Percentiles rank a stretch among this genome's conserved stretches.
Evolutionary conservation across 768 basidiomycete species (phyloP).

Genomic region (Leucosporidium yakuticum): DNA sequence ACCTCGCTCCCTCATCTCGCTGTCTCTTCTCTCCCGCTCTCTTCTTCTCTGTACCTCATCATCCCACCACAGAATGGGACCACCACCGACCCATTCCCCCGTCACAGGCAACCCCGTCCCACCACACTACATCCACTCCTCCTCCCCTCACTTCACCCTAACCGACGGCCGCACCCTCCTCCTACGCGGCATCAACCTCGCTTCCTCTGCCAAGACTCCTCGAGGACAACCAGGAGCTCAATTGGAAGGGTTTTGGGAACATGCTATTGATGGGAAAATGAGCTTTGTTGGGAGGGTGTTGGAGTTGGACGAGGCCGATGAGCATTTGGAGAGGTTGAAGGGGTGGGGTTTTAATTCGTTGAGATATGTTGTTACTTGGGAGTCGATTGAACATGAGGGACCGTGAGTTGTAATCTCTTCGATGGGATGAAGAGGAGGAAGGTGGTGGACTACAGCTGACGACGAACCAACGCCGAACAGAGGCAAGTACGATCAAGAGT

Average conservation of each 20-base stretch:
- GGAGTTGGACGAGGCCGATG: constrained; percentile 57
- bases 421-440: background rate
- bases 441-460: background rate
- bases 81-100: constrained; percentile 15
- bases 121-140: constrained; percentile 32
- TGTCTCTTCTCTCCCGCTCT: too few relatives aligned
- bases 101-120: constrained; percentile 21
- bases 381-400: constrained; percentile 84
- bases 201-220: constrained; percentile 81
- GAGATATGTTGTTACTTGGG: constrained; percentile 83
- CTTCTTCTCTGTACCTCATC: background rate
- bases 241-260: constrained; percentile 74
- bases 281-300: constrained; percentile 73
- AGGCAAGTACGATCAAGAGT: constrained; percentile 81
- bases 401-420: constrained; percentile 61
- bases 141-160: constrained; percentile 36
- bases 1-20: background rate
- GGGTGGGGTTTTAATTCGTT: constrained; percentile 93
- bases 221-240: constrained; percentile 61
- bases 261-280: constrained; percentile 59
- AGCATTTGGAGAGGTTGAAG: constrained; percentile 61
- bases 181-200: constrained; percentile 90
- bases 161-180: constrained; percentile 60
- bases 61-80: constrained; percentile 1
- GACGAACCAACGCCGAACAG: constrained; percentile 47